Percentiles rank a stretch among this genome's conserved stretches.
These are phyloP conservation scores for Penicillium sumatraense DNA, from an alignment of 2,329 filamentous ascomycete genomes.

Conservation along the genomic window DNA sequence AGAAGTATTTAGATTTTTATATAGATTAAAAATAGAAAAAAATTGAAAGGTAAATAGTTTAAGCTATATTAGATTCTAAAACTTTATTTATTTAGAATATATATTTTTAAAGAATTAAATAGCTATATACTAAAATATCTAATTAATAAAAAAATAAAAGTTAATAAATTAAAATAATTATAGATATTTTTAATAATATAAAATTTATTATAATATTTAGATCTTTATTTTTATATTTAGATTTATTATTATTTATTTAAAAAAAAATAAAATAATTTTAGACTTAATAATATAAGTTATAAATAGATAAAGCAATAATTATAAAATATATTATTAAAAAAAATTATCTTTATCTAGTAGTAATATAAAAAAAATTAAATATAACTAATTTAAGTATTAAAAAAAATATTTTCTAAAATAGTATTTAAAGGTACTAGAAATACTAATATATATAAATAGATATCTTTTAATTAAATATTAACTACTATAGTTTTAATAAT, in stretches of 20 bases:
- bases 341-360: not conserved
- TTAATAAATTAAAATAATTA: not conserved
- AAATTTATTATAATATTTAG: no score
- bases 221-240: constrained; percentile 1
- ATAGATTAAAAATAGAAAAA: constrained; percentile 6
- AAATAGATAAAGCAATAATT: not conserved
- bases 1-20: constrained; percentile 5
- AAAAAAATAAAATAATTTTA: constrained; percentile 3
- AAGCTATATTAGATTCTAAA: constrained; percentile 8
- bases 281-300: not conserved
- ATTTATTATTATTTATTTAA: constrained; percentile 2
- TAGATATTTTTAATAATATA: not conserved
- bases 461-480: not conserved
- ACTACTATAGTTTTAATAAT: not conserved
- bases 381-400: not conserved
- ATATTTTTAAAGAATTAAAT: constrained; percentile 1
- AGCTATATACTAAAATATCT: constrained; percentile 1
- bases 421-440: not conserved
- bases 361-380: not conserved
- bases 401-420: no score
- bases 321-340: not conserved
- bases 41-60: constrained; percentile 17
- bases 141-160: not conserved
- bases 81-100: constrained; percentile 2
- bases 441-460: not conserved